Conservation (phyloP, 257 asterid species). For the Henckelia pumila region DNA sequence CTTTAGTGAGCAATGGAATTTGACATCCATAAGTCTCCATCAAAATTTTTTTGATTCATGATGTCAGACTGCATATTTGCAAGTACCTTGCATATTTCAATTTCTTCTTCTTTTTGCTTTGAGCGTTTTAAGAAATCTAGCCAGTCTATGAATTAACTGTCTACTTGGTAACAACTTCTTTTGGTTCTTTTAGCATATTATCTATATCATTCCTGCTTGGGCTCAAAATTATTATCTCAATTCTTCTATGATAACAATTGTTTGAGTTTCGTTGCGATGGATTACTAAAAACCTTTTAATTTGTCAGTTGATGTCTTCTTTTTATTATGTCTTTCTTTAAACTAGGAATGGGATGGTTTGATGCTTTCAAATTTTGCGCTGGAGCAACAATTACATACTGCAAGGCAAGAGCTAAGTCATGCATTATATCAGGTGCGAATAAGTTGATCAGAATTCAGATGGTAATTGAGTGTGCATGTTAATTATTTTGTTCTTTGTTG, state of each 20-base stretch:
- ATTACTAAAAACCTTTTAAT: conserved; percentile 1
- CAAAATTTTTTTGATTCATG: neutral
- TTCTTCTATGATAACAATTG: neutral
- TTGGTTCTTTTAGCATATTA: neutral
- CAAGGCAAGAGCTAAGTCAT: conserved; percentile 98
- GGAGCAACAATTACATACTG: conserved; percentile 92
- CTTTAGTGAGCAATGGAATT: neutral
- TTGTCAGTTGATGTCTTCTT: conserved; percentile 2
- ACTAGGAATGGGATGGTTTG: conserved; percentile 94
- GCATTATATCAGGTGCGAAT: conserved; percentile 83
- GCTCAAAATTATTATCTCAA: neutral
- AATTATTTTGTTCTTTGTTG: neutral
- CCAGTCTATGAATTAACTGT: conserved; percentile 3
- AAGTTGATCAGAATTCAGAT: conserved; percentile 15
- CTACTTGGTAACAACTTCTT: neutral
- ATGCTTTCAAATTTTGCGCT: conserved; percentile 94
- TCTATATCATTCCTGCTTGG: neutral
- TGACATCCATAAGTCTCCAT: conserved; percentile 10
- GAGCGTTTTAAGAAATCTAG: neutral
- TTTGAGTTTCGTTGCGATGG: neutral
- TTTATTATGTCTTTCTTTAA: conserved; percentile 17
- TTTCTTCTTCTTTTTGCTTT: neutral
- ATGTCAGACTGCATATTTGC: neutral
- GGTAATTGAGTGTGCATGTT: neutral
- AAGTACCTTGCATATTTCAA: neutral